Evolutionary conservation across 2,329 filamentous ascomycete genomes (phyloP), one percentile per base, ranked within the genome.

Genomic region (Elsinoe arachidis): DNA sequence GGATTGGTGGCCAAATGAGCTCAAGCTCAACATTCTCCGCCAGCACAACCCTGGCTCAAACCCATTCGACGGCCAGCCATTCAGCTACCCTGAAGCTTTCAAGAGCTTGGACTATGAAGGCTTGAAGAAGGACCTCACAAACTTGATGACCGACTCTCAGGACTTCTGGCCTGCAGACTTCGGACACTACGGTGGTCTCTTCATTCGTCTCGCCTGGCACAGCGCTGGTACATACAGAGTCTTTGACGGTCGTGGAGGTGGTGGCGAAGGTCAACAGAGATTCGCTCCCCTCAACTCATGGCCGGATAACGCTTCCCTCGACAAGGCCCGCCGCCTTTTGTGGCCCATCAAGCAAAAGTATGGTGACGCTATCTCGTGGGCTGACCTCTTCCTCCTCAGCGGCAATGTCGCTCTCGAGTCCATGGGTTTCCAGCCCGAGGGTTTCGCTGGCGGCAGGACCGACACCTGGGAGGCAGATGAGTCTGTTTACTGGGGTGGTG

Each of bases 341-440:
- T 89, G 86, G 84, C 87, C 87, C 58, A 83, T 90, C 75, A 90
- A 90, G 81, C 86, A 88, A 65, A 90, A 90, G 79, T 90, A 90
- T 63, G 87, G 87, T 70, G 83, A 82, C 78, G 88, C 87, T 77
- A 86, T 90, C 72, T 90, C 87, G 0, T 90, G 87, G 87, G 84
- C 86, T 21, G 87, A 90, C 68, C 73, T 90, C 59, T 70, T 86
- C 51, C 77, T 89, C 58, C 79, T 90, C 56, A 80, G 85, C 26
- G 87, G 87, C 63, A 90, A 90, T 69, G 86, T 90, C 14, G 86
- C 87, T 47, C 78, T 90, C 62, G 87, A 90, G 74, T 82, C 80
- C 61, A 89, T 88, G 84, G 87, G 84, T 60, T 80, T 87, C 73
- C 80, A 83, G 73, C 83, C 86, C 38, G 83, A 87, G 61, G 87